phyloP scores from a whole-genome alignment of 257 asterid species.

The Coffea eugenioides region DNA sequence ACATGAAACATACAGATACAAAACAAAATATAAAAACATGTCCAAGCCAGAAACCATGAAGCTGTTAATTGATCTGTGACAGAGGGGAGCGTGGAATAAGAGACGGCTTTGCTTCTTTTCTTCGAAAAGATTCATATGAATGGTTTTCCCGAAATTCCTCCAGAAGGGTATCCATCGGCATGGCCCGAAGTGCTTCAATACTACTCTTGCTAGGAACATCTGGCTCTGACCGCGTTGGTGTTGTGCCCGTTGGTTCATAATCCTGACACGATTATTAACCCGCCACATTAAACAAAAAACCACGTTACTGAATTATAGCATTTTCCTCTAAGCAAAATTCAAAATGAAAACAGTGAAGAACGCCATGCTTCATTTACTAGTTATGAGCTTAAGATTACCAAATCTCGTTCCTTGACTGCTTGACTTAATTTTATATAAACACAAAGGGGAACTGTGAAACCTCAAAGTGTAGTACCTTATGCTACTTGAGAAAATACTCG shows the following conservation, averaged over 20 bases:
- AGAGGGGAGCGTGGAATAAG: constrained; percentile 72
- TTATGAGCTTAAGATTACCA: not conserved
- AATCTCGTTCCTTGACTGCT: not conserved
- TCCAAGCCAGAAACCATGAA: constrained; percentile 1
- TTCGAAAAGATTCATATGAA: constrained; percentile 40
- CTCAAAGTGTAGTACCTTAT: not conserved
- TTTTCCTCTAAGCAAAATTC: not conserved
- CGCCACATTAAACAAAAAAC: not conserved
- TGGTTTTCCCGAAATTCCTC: constrained; percentile 71
- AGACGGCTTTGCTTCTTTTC: constrained; percentile 48
- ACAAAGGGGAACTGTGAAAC: not conserved
- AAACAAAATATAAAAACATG: constrained; percentile 7
- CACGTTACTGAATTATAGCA: not conserved
- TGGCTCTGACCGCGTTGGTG: constrained; percentile 58
- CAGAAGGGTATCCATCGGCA: constrained; percentile 68
- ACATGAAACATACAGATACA: constrained; percentile 38
- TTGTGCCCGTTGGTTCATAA: constrained; percentile 70
- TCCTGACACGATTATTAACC: constrained; percentile 40
- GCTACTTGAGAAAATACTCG: not conserved
- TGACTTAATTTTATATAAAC: not conserved
- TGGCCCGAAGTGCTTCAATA: constrained; percentile 69
- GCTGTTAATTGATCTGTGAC: constrained; percentile 52
- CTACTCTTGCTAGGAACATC: constrained; percentile 67
- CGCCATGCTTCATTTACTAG: not conserved
- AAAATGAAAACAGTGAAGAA: not conserved